Evolutionary conservation across 352 stramenopile species (phyloP).

Genomic region (Phytophthora hibernalis): DNA sequence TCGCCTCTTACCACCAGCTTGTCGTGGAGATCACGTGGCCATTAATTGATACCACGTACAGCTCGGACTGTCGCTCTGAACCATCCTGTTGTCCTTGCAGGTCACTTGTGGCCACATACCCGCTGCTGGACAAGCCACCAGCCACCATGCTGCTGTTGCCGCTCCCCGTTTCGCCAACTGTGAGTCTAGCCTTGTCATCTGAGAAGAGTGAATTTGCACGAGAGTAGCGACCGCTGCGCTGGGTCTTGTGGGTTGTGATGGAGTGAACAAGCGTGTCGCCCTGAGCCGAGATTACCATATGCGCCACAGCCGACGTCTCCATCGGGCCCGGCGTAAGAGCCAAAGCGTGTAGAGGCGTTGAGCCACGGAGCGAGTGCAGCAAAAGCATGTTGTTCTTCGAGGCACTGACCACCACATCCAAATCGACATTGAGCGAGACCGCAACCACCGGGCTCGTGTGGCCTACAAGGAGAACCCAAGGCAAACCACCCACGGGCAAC

Average conservation of each 20-base stretch:
- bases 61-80: slow-evolving; percentile 65
- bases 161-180: slow-evolving; percentile 39
- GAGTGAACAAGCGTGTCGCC: slow-evolving; percentile 79
- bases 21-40: slow-evolving; percentile 77
- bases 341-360: slow-evolving; percentile 78
- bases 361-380: slow-evolving; percentile 78
- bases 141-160: slow-evolving; percentile 46
- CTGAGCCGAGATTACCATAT: slow-evolving; percentile 79
- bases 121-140: slow-evolving; percentile 43
- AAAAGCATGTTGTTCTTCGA: slow-evolving; percentile 80
- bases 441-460: slow-evolving; percentile 83
- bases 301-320: slow-evolving; percentile 57
- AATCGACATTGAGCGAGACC: slow-evolving; percentile 81
- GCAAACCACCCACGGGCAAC: slow-evolving; percentile 74
- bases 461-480: slow-evolving; percentile 81
- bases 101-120: slow-evolving; percentile 37
- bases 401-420: slow-evolving; percentile 85
- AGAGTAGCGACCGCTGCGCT: slow-evolving; percentile 42
- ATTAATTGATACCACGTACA: slow-evolving; percentile 88
- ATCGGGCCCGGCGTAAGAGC: slow-evolving; percentile 59
- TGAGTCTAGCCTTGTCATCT: slow-evolving; percentile 52
- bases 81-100: slow-evolving; percentile 34
- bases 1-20: slow-evolving; percentile 51
- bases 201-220: slow-evolving; percentile 51
- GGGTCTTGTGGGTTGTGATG: slow-evolving; percentile 50